phyloP scores from a whole-genome alignment of 345 rosid species.

The Linum lewisii region DNA sequence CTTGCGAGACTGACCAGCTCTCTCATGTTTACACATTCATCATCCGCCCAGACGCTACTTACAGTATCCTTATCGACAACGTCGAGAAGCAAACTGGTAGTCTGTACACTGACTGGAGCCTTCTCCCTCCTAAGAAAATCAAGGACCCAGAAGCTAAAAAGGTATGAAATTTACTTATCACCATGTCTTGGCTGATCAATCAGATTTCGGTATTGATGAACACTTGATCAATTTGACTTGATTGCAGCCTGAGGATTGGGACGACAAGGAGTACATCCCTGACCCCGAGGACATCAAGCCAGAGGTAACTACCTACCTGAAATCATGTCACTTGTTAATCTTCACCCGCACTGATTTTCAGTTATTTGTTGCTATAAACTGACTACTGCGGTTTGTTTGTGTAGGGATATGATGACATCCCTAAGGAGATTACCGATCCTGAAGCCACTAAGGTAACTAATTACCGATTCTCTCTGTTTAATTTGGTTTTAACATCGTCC shows the following conservation, averaged over 20 bases:
- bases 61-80: conserved; percentile 83
- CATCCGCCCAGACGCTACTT: conserved; percentile 89
- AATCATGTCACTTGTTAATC: no score
- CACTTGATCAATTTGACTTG: conserved; percentile 1
- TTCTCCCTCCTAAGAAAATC: conserved; percentile 80
- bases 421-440: conserved; percentile 71
- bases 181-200: background rate
- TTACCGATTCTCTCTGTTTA: background rate
- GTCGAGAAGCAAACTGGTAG: conserved; percentile 96
- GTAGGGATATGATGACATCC: conserved; percentile 93
- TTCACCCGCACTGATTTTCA: background rate
- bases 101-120: conserved; percentile 85
- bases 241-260: conserved; percentile 97
- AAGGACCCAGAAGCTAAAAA: conserved; percentile 93
- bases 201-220: background rate
- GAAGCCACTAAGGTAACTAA: conserved; percentile 76
- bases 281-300: conserved; percentile 97
- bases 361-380: background rate
- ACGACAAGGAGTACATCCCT: conserved; percentile 74
- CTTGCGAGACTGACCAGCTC: conserved; percentile 98
- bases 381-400: background rate
- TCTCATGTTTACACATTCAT: conserved; percentile 85
- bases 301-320: conserved; percentile 39
- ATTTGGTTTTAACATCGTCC: background rate
- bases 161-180: conserved; percentile 24